Base-by-base conservation (phyloP, 2,329 filamentous ascomycete genomes). In the Aspergillus puulaauensis region DNA sequence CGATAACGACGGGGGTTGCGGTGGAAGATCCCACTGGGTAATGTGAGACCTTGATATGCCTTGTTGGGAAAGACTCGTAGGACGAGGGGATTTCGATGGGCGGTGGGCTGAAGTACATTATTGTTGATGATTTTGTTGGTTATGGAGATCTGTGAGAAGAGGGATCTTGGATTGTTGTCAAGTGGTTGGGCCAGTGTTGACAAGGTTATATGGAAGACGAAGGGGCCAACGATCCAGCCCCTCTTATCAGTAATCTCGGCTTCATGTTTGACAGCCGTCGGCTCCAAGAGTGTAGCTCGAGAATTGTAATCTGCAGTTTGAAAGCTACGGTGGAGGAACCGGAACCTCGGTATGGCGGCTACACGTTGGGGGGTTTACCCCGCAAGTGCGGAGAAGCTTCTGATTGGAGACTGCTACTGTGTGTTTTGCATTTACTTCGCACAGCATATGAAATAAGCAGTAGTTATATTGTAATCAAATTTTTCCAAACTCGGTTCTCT, bases 1-100 rank as follows among this genome's bases (percentile, higher is more conserved):
- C 65, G 27, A 83, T 66, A 33, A 80, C 74, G 24, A 84, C 75
- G 0, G 70, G 67, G 2, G 74, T 76, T 14, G 83, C 81, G 3
- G 80, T 75, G 11, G 80, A 70, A 0, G 87, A 84, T 24, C 68
- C 72, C 0, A 64, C 64, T 6, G 75, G 76, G 41, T 77, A 68
- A 53, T 78, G 73, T 6, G 70, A 70, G 58, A 77, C 35, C 43
- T 68, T 69, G 62, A 77, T 70, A 53, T 75, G 68, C 6, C 66
- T 60, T 33, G 67, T 66, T 17, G 63, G 60, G 5, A 76, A 67
- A 11, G 64, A 63, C 52, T 73, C 66, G 56, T 77, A 77, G 19
- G 74, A 75, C 1, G 61, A 52, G 14, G 73, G 73, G n/a, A 72
- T 64, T 12, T 59, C 48, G 23, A 65, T 57, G 8, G 61, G 41